A percentile compares a stretch with the other conserved stretches of the same genome.
These are phyloP conservation scores for Penicillium parvum DNA, from an alignment of 495 filamentous ascomycete genomes.

Conservation along the genomic window DNA sequence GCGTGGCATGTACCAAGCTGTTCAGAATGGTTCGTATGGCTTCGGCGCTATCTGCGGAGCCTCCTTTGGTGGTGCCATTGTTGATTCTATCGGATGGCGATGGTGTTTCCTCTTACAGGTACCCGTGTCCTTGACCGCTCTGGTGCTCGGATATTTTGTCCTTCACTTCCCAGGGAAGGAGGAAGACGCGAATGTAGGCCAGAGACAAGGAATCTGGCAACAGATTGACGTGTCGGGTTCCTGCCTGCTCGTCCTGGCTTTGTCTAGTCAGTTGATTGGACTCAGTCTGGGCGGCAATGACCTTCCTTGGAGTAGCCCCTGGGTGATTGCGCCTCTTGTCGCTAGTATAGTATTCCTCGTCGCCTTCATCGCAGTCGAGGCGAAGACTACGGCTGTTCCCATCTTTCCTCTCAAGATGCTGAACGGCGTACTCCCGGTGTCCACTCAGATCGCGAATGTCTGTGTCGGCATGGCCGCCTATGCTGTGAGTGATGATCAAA, in stretches of 20 bases:
- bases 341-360: slow-evolving; percentile 48
- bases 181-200: slow-evolving; percentile 12
- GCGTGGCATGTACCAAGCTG: slow-evolving; percentile 61
- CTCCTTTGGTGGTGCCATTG: slow-evolving; percentile 60
- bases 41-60: slow-evolving; percentile 65
- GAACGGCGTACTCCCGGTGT: slow-evolving; percentile 45
- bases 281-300: slow-evolving; percentile 60
- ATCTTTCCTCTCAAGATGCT: slow-evolving; percentile 57
- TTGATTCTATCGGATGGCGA: slow-evolving; percentile 64
- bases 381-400: slow-evolving; percentile 54
- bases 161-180: slow-evolving; percentile 39
- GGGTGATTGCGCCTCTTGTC: slow-evolving; percentile 50
- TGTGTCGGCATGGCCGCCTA: slow-evolving; percentile 60
- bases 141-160: slow-evolving; percentile 50
- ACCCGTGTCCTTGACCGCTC: slow-evolving; percentile 48
- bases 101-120: slow-evolving; percentile 51
- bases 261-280: slow-evolving; percentile 55
- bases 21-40: slow-evolving; percentile 58
- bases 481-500: slow-evolving; percentile 42
- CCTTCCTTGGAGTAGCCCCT: slow-evolving; percentile 52
- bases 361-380: slow-evolving; percentile 51
- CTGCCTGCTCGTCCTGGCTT: slow-evolving; percentile 50
- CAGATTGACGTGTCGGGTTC: slow-evolving; percentile 55
- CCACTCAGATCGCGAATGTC: slow-evolving; percentile 56
- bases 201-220: slow-evolving; percentile 42